Conservation (phyloP, 2,329 filamentous ascomycete genomes). For the Colletotrichum sp. region DNA sequence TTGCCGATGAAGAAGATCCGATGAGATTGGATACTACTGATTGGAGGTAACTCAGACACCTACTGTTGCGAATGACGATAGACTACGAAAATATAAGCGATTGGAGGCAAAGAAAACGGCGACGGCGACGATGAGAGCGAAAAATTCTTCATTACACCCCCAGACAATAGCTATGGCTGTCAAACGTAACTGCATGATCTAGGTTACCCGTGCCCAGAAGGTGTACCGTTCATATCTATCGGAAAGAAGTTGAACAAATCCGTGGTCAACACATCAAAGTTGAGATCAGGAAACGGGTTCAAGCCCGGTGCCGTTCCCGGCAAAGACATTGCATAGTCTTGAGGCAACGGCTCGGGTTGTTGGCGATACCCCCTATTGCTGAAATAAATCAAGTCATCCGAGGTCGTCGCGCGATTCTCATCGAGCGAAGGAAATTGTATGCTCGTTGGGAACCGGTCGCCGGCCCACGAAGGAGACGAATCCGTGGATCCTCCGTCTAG, state of each 20-base stretch:
- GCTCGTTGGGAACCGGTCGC: constrained; percentile 12
- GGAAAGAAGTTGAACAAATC: constrained; percentile 31
- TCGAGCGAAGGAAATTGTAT: constrained; percentile 26
- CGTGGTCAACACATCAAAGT: constrained; percentile 31
- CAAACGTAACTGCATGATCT: not conserved
- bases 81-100: too few species aligned
- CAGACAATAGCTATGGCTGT: not conserved
- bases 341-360: not conserved
- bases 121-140: too few species aligned
- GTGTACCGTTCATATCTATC: constrained; percentile 1
- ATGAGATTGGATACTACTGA: not conserved
- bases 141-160: not conserved
- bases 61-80: not conserved
- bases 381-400: constrained; percentile 26
- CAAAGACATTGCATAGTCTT: constrained; percentile 10
- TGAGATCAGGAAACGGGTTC: constrained; percentile 13
- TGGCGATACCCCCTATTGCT: constrained; percentile 20
- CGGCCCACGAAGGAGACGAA: constrained; percentile 1
- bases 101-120: too few species aligned
- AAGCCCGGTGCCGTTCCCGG: not conserved
- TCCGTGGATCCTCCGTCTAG: not conserved
- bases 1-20: not conserved
- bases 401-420: constrained; percentile 7
- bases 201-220: not conserved
- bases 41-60: not conserved